phyloP scores from a whole-genome alignment of 2,329 filamentous ascomycete species.

The Penicillium sp. region DNA sequence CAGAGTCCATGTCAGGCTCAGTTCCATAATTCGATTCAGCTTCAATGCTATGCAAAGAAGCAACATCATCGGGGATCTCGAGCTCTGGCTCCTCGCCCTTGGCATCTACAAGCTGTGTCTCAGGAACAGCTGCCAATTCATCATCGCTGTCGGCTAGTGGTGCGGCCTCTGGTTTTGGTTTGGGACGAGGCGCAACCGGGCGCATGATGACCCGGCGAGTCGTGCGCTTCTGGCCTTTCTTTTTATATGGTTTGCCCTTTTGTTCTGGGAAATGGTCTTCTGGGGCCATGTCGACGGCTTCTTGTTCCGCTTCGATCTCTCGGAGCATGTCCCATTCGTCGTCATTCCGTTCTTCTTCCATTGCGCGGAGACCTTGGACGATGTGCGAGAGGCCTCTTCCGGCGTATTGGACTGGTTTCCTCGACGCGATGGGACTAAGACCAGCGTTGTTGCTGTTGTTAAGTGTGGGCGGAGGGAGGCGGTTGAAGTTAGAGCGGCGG shows the following conservation, averaged over 20 bases:
- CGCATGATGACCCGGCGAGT: conserved; percentile 46
- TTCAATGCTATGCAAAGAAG: conserved; percentile 30
- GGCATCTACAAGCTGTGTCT: conserved; percentile 25
- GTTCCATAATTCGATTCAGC: conserved; percentile 24
- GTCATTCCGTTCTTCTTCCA: conserved; percentile 42
- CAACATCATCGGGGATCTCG: conserved; percentile 13
- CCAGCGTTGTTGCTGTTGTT: conserved; percentile 15
- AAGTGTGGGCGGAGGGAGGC: conserved; percentile 20
- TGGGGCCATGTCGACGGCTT: conserved; percentile 30
- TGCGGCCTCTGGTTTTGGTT: conserved; percentile 22
- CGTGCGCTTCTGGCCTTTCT: conserved; percentile 51
- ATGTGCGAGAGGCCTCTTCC: conserved; percentile 41
- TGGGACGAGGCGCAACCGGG: conserved; percentile 36
- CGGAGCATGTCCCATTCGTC: conserved; percentile 45
- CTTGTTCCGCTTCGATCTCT: conserved; percentile 43
- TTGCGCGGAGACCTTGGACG: conserved; percentile 39
- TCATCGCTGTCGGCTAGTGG: conserved; percentile 28
- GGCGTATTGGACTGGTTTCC: conserved; percentile 36
- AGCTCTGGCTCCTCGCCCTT: conserved; percentile 12
- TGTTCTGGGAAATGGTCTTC: conserved; percentile 35
- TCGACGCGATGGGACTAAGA: conserved; percentile 39
- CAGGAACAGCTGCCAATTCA: conserved; percentile 29
- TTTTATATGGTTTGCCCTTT: conserved; percentile 38
- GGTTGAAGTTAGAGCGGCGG: conserved; percentile 36
- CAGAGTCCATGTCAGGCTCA: conserved; percentile 20